phyloP scores from a whole-genome alignment of 1,284 basidiomycete genomes.

The Thecaphora frezii region DNA sequence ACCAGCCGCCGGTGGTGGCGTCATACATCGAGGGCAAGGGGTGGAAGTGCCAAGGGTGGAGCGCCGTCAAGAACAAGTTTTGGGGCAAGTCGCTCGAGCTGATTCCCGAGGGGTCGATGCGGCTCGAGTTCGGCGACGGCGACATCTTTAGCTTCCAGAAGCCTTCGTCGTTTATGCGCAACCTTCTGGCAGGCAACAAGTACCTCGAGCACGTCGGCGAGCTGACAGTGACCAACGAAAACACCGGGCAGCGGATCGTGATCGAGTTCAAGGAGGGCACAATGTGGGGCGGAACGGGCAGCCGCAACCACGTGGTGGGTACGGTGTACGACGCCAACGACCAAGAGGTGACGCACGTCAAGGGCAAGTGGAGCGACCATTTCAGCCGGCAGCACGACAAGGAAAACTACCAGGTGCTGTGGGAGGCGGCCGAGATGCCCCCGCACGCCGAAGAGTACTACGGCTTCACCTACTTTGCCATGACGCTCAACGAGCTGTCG shows the following conservation, averaged over 20 bases:
- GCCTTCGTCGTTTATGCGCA: conserved; percentile 57
- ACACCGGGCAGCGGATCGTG: conserved; percentile 39
- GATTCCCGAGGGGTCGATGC: conserved; percentile 47
- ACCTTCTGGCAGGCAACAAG: conserved; percentile 58
- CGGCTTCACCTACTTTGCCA: conserved; percentile 58
- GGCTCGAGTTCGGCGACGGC: conserved; percentile 52
- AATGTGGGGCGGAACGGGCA: conserved; percentile 47
- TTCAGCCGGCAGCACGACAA: conserved; percentile 43
- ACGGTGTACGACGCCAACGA: conserved; percentile 51
- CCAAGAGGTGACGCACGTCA: conserved; percentile 31
- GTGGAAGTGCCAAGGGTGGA: conserved; percentile 49
- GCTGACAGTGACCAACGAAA: conserved; percentile 48
- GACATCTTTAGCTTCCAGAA: conserved; percentile 49
- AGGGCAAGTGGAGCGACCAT: conserved; percentile 53
- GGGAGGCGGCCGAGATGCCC: conserved; percentile 55
- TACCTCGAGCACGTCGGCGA: conserved; percentile 59
- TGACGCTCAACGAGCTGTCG: conserved; percentile 54
- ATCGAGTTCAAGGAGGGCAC: conserved; percentile 56
- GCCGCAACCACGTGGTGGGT: conserved; percentile 49
- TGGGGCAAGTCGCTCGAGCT: conserved; percentile 58
- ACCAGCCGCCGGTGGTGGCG: conserved; percentile 55
- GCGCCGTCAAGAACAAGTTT: conserved; percentile 58
- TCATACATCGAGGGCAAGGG: conserved; percentile 53
- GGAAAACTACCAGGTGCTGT: conserved; percentile 53
- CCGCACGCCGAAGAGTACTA: conserved; percentile 51